Percentiles rank a stretch among this genome's conserved stretches.
phyloP scores from a whole-genome alignment of 768 basidiomycete genomes.

The Suillus placidus region DNA sequence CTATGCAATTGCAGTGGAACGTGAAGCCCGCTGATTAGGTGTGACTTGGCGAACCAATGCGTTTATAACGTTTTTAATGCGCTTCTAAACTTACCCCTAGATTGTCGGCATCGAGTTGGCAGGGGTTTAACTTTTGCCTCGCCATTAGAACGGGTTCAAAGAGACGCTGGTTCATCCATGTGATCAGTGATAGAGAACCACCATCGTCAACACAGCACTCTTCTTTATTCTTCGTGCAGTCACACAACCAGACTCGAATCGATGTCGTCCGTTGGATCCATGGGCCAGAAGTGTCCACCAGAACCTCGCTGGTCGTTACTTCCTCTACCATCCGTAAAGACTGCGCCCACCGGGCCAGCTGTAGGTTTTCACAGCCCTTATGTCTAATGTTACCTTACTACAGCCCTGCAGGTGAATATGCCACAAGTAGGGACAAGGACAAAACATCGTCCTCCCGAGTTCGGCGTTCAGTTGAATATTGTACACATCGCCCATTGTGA shows the following conservation, averaged over 20 bases:
- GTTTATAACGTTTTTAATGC: neutral
- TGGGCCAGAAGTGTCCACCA: neutral
- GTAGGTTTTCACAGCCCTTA: neutral
- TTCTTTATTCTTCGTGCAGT: neutral
- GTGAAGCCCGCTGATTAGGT: neutral
- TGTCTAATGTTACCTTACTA: neutral
- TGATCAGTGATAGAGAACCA: neutral
- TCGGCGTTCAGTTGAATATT: slow-evolving; percentile 2
- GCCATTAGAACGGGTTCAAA: neutral
- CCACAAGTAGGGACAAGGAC: neutral
- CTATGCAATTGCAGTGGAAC: neutral
- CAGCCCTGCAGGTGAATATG: neutral
- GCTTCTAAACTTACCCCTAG: neutral
- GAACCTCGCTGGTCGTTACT: neutral
- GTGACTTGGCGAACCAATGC: neutral
- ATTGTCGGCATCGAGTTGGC: neutral
- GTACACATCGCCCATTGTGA: slow-evolving; percentile 36
- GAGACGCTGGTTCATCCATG: neutral
- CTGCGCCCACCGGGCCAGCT: neutral
- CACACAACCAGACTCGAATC: neutral
- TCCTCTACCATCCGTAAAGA: neutral
- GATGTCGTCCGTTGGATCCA: neutral
- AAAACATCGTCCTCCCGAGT: slow-evolving; percentile 1
- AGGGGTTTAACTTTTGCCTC: neutral
- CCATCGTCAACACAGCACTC: neutral